phyloP scores from a whole-genome alignment of 768 basidiomycete species.

The Suillus cothurnatus region DNA sequence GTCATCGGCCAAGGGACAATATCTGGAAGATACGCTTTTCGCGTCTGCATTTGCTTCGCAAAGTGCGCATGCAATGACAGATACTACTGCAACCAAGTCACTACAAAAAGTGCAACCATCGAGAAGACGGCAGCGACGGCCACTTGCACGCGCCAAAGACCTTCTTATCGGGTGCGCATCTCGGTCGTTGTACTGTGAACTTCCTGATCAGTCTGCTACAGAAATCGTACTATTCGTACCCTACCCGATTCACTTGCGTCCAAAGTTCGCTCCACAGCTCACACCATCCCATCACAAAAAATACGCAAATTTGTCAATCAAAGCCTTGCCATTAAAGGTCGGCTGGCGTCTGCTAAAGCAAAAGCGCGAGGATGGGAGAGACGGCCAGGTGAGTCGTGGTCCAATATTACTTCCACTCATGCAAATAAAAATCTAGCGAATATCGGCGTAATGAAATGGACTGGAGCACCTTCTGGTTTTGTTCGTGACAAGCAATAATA shows the following conservation, averaged over 20 bases:
- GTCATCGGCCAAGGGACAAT: conserved; percentile 41
- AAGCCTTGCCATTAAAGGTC: conserved; percentile 49
- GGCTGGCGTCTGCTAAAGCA: conserved; percentile 29
- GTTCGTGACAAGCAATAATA: conserved; percentile 33
- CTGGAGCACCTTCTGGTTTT: conserved; percentile 58
- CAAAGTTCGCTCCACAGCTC: conserved; percentile 39
- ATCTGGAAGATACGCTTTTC: conserved; percentile 72
- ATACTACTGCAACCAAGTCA: conserved; percentile 25
- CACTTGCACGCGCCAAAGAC: conserved; percentile 45
- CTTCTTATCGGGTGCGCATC: conserved; percentile 51
- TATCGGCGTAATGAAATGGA: conserved; percentile 54
- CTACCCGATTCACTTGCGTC: conserved; percentile 34
- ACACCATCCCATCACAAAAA: conserved; percentile 49
- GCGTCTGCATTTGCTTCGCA: conserved; percentile 51
- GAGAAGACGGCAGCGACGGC: conserved; percentile 36
- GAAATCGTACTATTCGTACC: conserved; percentile 56
- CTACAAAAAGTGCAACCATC: conserved; percentile 16
- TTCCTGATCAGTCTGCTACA: conserved; percentile 27
- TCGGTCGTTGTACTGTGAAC: background rate
- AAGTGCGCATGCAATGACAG: conserved; percentile 20
- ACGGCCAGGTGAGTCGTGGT: conserved; percentile 49
- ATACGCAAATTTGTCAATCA: conserved; percentile 55
- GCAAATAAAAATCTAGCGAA: conserved; percentile 41
- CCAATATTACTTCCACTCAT: background rate
- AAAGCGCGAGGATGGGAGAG: conserved; percentile 58